Evolutionary conservation across 139 green algal species (phyloP), one percentile per base, ranked within the genome.

Genomic region (Chloropicon primus): DNA sequence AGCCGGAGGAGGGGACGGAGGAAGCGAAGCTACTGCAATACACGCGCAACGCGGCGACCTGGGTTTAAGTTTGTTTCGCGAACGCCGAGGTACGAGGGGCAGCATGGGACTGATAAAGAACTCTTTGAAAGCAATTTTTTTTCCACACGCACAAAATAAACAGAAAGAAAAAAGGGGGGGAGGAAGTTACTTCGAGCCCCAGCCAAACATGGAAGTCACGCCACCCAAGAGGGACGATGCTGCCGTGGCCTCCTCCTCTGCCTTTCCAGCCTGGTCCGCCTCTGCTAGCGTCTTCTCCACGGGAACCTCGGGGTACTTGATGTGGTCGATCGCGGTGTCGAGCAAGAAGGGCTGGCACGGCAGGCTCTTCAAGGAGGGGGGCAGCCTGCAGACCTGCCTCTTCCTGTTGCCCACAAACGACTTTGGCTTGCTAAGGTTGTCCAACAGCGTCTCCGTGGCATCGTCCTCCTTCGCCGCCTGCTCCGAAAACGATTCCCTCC

Each of bases 21-120:
- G 94, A 98, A 87, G 89, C 86, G 5, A 86, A 94, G 1, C 82
- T 98, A 27, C 25, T 98, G 28, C 90, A 98, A 5, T 62, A 62
- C 41, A 62, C 41, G 41, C 5, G 41, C 10, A 62, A 62, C 41
- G 5, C 41, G 10, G 17, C 5, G 41, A 17, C 5, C 41, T 62
- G 41, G 5, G 41, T n/a, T 62, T 62, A 62, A 62, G 17, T 62
- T 62, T 17, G 41, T 62, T 62, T 62, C n/a, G n/a, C n/a, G n/a
- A n/a, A n/a, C n/a, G n/a, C n/a, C n/a, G n/a, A n/a, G n/a, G n/a
- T n/a, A n/a, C n/a, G n/a, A n/a, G n/a, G n/a, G n/a, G n/a, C n/a
- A n/a, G n/a, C n/a, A n/a, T n/a, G n/a, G n/a, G n/a, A n/a, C n/a
- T n/a, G n/a, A n/a, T n/a, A n/a, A n/a, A n/a, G n/a, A n/a, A n/a